Percentiles rank a stretch among this genome's conserved stretches.
Conservation (phyloP, 306 rosid genomes). For the Lupinus albus region DNA sequence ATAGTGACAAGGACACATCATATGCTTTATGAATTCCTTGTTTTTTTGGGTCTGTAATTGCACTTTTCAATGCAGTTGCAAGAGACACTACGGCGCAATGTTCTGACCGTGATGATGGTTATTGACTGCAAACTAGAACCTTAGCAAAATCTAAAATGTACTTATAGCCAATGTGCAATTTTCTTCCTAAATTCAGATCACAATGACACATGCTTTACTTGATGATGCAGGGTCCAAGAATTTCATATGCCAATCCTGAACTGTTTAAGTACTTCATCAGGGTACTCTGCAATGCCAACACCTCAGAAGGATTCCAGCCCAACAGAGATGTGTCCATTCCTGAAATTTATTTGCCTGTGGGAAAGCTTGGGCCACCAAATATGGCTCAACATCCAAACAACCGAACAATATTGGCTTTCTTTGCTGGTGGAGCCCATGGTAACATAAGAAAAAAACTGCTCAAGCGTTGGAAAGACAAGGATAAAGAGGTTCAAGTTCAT, state of each 20-base stretch:
- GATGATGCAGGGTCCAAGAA: slow-evolving; percentile 60
- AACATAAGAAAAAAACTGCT: slow-evolving; percentile 52
- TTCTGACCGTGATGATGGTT: no score
- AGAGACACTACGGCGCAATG: no score
- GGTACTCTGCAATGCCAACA: slow-evolving; percentile 77
- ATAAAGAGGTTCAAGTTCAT: slow-evolving; percentile 61
- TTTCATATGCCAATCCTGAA: slow-evolving; percentile 57
- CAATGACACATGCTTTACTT: not conserved
- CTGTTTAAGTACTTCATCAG: slow-evolving; percentile 62
- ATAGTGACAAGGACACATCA: no score
- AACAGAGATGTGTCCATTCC: slow-evolving; percentile 67
- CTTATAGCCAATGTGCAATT: no score
- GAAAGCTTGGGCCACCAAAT: slow-evolving; percentile 51
- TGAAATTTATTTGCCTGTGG: slow-evolving; percentile 58
- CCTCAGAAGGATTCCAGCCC: slow-evolving; percentile 67
- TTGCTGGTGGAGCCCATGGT: slow-evolving; percentile 74
- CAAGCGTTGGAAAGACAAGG: slow-evolving; percentile 67
- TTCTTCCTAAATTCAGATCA: slow-evolving; percentile 43
- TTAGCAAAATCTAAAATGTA: no score
- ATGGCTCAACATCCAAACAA: slow-evolving; percentile 38
- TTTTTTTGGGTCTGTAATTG: no score
- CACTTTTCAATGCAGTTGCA: no score
- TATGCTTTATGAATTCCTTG: no score
- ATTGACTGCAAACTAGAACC: no score
- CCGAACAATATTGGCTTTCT: slow-evolving; percentile 61